Conservation (phyloP, 2,329 filamentous ascomycete genomes). For the Colletotrichum sp. region DNA sequence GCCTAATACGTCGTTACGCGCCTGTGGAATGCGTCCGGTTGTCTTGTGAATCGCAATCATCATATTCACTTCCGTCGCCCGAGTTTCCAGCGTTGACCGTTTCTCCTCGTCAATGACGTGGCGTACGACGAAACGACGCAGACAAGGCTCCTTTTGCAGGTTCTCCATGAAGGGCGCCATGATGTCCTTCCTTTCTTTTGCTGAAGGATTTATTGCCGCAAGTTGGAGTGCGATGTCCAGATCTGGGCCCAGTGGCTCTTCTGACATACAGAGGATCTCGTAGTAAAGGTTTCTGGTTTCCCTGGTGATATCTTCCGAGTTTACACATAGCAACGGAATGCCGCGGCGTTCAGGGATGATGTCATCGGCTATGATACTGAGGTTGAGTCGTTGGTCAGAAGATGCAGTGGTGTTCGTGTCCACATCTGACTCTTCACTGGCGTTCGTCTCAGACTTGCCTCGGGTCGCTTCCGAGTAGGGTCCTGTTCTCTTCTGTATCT, state of each 20-base stretch:
- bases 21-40: background rate
- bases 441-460: background rate
- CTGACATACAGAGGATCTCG: background rate
- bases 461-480: background rate
- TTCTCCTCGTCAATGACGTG: background rate
- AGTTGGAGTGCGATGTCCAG: background rate
- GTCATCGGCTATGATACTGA: background rate
- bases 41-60: background rate
- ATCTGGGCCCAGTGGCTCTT: background rate
- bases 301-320: background rate
- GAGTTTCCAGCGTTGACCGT: background rate
- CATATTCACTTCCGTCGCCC: background rate
- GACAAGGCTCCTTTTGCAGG: background rate
- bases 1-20: background rate
- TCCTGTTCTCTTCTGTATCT: background rate
- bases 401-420: background rate
- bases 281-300: background rate
- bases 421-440: background rate
- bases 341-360: rapidly evolving
- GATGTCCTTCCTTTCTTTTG: background rate
- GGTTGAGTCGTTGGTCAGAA: background rate
- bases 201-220: background rate
- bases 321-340: too few relatives aligned
- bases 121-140: background rate
- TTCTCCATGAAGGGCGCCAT: background rate